Evolutionary conservation across 805 yeast genomes (phyloP), one percentile per base, ranked within the genome.

Genomic region (Jamesozyma piceae): DNA sequence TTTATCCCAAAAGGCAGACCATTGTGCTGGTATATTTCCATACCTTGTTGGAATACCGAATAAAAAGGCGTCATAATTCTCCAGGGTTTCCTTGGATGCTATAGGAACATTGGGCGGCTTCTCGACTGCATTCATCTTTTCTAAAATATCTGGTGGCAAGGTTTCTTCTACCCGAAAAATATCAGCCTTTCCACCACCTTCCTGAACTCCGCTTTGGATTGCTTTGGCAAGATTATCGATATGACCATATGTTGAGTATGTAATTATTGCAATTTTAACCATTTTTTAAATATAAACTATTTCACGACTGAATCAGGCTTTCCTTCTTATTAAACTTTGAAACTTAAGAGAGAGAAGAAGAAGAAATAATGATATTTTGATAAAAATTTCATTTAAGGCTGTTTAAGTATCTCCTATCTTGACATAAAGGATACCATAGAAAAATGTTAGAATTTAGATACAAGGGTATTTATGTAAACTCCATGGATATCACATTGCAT

Each of bases 11-110:
- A 82, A 85, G 5, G 80, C 62, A 51, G 75, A 72, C 75, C 82
- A 78, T 65, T 85, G 95, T 22, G 85, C 77, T 39, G 94, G 87
- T 60, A 75, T 66, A 60, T 69, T 73, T 52, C 94, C 94, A 60
- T 58, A 85, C 63, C 94, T 74, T 29, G 94, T 82, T 50, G 95
- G 92, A 45, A 83, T 60, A 51, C 94, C 95, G 52, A 84, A 80
- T 48, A 84, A 49, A 60, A 80, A 79, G 13, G 78, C 88, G 57
- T 84, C 94, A 67, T 80, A 82, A 45, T 73, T 65, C 21, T 63
- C 61, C 52, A 86, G 69, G 3, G 75, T 73, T 10, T 74, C 80
- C 4, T 64, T 53, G 5, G 79, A 69, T 29, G 84, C 84, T 44
- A 74, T 60, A 43, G 87, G 87, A 54, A 60, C 41, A 44, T 67